Percentiles rank a stretch among this genome's conserved stretches.
These are phyloP conservation scores for Sarocladium kiliense DNA, from an alignment of 2,329 filamentous ascomycete genomes.

Conservation along the genomic window DNA sequence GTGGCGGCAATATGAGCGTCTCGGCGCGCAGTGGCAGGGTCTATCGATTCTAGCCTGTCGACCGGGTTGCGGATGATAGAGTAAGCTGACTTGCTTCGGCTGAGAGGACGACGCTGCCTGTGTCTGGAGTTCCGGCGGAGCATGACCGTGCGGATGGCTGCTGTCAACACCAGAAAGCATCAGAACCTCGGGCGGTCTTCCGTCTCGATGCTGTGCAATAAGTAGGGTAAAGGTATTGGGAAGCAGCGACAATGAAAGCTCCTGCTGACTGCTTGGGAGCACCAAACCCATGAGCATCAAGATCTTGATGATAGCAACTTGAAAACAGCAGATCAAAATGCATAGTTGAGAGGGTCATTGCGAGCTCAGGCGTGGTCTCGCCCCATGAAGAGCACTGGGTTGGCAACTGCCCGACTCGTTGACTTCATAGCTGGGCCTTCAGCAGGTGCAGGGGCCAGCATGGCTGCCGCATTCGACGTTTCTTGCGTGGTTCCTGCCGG, in stretches of 20 bases:
- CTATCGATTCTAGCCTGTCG: conserved; percentile 40
- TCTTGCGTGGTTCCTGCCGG: too few species aligned
- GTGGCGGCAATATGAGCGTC: conserved; percentile 60
- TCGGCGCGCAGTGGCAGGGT: conserved; percentile 43
- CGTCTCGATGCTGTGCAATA: background rate
- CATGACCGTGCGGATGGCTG: conserved; percentile 30
- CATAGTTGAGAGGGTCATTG: too few species aligned
- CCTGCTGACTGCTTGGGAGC: background rate
- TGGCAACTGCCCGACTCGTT: too few species aligned
- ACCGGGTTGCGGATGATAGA: conserved; percentile 36
- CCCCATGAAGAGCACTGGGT: background rate
- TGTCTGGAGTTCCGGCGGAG: conserved; percentile 43
- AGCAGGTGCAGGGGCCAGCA: too few species aligned
- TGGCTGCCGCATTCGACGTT: too few species aligned
- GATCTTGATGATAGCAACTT: background rate
- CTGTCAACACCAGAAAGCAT: background rate
- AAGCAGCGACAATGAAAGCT: background rate
- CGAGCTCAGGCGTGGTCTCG: background rate
- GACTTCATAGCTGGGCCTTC: too few species aligned
- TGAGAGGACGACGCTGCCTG: conserved; percentile 35
- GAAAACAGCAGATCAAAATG: background rate
- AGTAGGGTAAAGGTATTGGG: background rate
- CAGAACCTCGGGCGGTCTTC: background rate
- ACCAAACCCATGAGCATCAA: background rate
- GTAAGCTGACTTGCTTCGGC: conserved; percentile 49